Conservation (phyloP, 2,329 filamentous ascomycete species). For the Hypoxylon sp. region DNA sequence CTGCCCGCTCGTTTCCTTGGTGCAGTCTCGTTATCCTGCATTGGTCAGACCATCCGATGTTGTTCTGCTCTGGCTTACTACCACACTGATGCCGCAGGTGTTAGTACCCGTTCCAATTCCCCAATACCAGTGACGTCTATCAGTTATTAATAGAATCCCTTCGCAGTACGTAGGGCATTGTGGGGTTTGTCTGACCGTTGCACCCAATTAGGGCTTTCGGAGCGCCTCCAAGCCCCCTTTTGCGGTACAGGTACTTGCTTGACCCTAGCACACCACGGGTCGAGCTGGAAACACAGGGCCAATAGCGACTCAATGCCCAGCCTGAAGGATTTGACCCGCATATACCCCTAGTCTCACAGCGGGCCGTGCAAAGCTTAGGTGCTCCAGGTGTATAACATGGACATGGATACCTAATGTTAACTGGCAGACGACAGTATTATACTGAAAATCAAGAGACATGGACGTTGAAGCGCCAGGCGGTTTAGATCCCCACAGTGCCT, state of each 20-base stretch:
- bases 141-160: slow-evolving; percentile 44
- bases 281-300: slow-evolving; percentile 36
- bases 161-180: slow-evolving; percentile 26
- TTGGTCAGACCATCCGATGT: slow-evolving; percentile 24
- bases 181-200: slow-evolving; percentile 18
- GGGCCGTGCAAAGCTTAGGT: slow-evolving; percentile 40
- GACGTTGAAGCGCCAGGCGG: slow-evolving; percentile 10
- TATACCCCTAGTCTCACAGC: slow-evolving; percentile 35
- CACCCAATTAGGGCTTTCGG: slow-evolving; percentile 33
- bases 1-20: slow-evolving; percentile 10
- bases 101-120: slow-evolving; percentile 36
- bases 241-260: slow-evolving; percentile 30
- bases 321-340: slow-evolving; percentile 43
- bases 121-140: slow-evolving; percentile 37
- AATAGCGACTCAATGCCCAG: slow-evolving; percentile 31
- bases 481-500: slow-evolving; percentile 5
- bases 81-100: slow-evolving; percentile 21
- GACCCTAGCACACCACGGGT: slow-evolving; percentile 36
- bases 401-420: slow-evolving; percentile 13
- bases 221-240: slow-evolving; percentile 40
- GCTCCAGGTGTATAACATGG: slow-evolving; percentile 30
- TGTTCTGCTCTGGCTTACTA: slow-evolving; percentile 33
- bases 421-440: slow-evolving; percentile 24
- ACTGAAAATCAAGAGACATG: slow-evolving; percentile 16
- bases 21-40: slow-evolving; percentile 18